These are phyloP conservation scores for Colletotrichum liriopes DNA, from an alignment of 2,329 filamentous ascomycete genomes.

Conservation along the genomic window DNA sequence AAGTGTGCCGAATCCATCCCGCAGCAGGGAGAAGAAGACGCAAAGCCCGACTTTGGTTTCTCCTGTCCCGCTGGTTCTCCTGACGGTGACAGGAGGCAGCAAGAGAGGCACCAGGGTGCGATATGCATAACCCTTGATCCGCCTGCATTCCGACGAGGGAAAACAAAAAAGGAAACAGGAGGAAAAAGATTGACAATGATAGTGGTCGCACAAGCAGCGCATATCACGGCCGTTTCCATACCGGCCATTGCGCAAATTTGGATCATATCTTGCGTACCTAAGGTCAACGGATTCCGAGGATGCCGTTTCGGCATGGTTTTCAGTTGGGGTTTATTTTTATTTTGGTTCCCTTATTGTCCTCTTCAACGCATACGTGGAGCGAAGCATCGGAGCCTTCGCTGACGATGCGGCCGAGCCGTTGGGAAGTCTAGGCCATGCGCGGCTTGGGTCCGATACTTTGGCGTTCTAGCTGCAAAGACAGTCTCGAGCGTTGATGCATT, in stretches of 20 bases:
- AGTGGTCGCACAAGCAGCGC: constrained; percentile 10
- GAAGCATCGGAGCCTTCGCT: neutral
- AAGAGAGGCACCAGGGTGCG: constrained; percentile 15
- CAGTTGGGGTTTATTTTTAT: neutral
- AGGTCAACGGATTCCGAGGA: constrained; percentile 12
- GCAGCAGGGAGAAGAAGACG: constrained; percentile 7
- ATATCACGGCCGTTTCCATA: neutral
- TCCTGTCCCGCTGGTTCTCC: neutral
- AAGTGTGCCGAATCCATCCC: neutral
- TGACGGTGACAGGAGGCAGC: constrained; percentile 2
- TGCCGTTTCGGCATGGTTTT: neutral
- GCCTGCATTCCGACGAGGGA: constrained; percentile 19
- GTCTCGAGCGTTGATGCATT: constrained; percentile 25
- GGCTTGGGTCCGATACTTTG: constrained; percentile 8
- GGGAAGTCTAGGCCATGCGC: constrained; percentile 14
- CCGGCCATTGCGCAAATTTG: neutral
- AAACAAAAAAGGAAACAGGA: constrained; percentile 2
- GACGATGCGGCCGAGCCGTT: constrained; percentile 9
- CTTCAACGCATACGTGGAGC: neutral
- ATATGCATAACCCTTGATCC: constrained; percentile 9
- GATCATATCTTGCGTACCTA: neutral
- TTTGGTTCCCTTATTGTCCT: too few species aligned
- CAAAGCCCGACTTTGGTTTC: neutral
- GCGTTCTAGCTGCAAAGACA: constrained; percentile 17
- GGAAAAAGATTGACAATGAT: constrained; percentile 21